Conservation (phyloP, 73 alveolate genomes). For the Tetrahymena elliotti region DNA sequence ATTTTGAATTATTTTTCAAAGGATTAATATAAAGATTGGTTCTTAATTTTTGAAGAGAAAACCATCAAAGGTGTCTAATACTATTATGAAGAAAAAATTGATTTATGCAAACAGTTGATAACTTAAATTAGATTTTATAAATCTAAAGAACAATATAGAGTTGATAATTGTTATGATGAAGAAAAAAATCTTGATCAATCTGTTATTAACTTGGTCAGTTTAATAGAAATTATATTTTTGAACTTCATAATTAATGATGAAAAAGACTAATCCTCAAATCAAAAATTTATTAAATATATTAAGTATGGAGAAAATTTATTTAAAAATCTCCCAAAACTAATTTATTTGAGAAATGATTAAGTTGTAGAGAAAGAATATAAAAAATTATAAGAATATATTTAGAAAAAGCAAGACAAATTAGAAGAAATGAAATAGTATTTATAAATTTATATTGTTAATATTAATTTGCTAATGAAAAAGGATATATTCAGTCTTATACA, state of each 20-base stretch:
- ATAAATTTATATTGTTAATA: too few species aligned
- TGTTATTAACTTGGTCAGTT: neutral
- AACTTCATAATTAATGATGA: neutral
- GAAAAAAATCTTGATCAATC: neutral
- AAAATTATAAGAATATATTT: too few species aligned
- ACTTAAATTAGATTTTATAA: too few species aligned
- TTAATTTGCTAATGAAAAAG: neutral
- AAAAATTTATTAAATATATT: too few species aligned
- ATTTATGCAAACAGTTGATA: neutral
- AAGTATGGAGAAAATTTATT: too few species aligned
- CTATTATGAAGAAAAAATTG: neutral
- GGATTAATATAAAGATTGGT: neutral
- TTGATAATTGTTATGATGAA: neutral
- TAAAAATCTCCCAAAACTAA: too few species aligned
- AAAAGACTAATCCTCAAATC: too few species aligned
- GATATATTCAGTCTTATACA: neutral
- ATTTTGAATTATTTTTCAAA: too few species aligned
- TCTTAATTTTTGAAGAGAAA: neutral
- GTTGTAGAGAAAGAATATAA: neutral
- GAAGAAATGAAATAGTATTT: too few species aligned
- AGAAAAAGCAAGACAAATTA: neutral
- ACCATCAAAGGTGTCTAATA: neutral
- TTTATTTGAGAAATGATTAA: neutral
- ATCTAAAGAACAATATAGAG: too few species aligned
- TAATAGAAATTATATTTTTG: too few species aligned